Conservation (phyloP, 2,329 filamentous ascomycete genomes). For the Penicillium frequentans region DNA sequence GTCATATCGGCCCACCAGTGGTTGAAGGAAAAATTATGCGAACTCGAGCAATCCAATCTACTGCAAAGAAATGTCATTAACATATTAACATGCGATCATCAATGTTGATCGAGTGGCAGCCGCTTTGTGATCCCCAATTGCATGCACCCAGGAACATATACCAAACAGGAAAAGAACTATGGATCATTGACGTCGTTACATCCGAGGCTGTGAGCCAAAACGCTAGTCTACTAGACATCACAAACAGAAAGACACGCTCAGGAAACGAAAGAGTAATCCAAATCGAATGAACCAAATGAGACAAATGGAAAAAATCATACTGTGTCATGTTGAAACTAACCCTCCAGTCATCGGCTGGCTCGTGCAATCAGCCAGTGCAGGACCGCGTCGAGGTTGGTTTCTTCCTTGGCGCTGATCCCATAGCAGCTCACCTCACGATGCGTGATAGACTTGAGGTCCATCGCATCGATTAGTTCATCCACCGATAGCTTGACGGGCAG, state of each 20-base stretch:
- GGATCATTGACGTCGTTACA: conserved; percentile 53
- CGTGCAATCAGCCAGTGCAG: conserved; percentile 94
- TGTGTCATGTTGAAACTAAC: neutral
- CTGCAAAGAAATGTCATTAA: neutral
- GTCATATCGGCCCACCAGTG: neutral
- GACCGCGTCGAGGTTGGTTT: conserved; percentile 96
- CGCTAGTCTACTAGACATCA: conserved; percentile 26
- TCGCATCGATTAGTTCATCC: conserved; percentile 89
- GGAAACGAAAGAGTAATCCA: neutral
- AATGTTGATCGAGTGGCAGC: neutral
- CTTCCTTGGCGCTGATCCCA: conserved; percentile 96
- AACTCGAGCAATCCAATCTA: neutral
- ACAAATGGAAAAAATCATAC: neutral
- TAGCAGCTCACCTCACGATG: conserved; percentile 97
- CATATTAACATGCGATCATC: neutral
- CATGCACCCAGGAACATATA: conserved; percentile 5
- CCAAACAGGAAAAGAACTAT: neutral
- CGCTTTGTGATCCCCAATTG: conserved; percentile 5
- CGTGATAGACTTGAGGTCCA: conserved; percentile 85
- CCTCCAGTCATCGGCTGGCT: conserved; percentile 63
- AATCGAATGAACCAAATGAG: neutral
- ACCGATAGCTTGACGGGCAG: conserved; percentile 87
- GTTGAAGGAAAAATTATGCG: too few relatives aligned
- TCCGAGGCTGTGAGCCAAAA: conserved; percentile 38
- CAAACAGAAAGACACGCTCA: conserved; percentile 14